phyloP scores from a whole-genome alignment of 2,329 filamentous ascomycete species.

The Fusarium incarnatum region DNA sequence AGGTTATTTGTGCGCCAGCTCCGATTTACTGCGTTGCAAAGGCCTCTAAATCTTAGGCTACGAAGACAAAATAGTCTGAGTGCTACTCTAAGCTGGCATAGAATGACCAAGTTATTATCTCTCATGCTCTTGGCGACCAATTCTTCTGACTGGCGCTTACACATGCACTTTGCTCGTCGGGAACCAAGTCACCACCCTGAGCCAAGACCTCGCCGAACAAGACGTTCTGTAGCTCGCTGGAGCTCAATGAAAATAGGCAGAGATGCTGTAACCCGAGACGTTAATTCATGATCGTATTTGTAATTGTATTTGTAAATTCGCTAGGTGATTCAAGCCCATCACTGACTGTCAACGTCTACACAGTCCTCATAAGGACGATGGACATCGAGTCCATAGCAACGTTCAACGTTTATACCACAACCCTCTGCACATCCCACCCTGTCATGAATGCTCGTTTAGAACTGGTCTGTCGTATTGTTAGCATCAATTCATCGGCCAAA shows the following conservation, averaged over 20 bases:
- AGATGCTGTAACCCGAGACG: constrained; percentile 32
- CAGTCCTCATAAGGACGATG: not conserved
- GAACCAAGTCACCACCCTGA: not conserved
- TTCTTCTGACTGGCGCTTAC: no score
- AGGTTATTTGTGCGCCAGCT: no score
- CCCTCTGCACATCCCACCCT: constrained; percentile 5
- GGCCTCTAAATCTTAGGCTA: no score
- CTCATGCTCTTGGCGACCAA: no score
- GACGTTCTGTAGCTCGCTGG: not conserved
- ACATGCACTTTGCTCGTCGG: not conserved
- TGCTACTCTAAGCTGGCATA: no score
- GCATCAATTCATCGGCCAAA: not conserved
- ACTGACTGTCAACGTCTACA: constrained; percentile 12
- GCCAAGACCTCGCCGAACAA: not conserved
- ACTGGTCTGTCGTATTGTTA: constrained; percentile 40
- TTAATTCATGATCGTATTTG: constrained; percentile 45
- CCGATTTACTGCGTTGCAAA: no score
- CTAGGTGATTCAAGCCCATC: constrained; percentile 32
- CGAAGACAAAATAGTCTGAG: no score
- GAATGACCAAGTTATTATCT: no score
- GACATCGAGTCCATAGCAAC: constrained; percentile 7
- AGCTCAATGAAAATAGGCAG: not conserved
- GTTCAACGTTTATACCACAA: constrained; percentile 3
- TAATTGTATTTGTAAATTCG: constrained; percentile 43
- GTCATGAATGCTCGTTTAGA: constrained; percentile 26